These are phyloP conservation scores for Sphaceloma murrayae DNA, from an alignment of 2,329 filamentous ascomycete species.

Conservation along the genomic window DNA sequence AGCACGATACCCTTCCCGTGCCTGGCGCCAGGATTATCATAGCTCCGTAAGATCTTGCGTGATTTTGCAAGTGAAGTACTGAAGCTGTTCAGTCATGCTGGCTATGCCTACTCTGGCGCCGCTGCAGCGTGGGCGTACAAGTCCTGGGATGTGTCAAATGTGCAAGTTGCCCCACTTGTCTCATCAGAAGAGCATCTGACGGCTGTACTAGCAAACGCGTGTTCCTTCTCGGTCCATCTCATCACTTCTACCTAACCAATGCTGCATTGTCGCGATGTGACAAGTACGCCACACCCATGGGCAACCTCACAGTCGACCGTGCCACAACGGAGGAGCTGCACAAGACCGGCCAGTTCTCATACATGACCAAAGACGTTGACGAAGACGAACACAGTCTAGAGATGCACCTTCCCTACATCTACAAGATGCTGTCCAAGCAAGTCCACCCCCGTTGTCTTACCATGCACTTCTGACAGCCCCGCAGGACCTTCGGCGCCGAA, in stretches of 20 bases:
- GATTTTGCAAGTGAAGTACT: no score
- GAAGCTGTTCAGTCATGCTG: constrained; percentile 67
- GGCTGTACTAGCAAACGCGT: constrained; percentile 58
- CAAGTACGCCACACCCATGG: constrained; percentile 65
- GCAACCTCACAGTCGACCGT: constrained; percentile 57
- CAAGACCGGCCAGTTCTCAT: constrained; percentile 47
- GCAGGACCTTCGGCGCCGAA: constrained; percentile 30
- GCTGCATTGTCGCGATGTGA: constrained; percentile 67
- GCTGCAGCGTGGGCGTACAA: constrained; percentile 95
- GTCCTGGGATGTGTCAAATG: constrained; percentile 67
- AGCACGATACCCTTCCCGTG: constrained; percentile 49
- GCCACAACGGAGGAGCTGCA: constrained; percentile 45
- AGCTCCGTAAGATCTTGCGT: constrained; percentile 81
- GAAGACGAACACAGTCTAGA: constrained; percentile 86
- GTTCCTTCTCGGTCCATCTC: constrained; percentile 87
- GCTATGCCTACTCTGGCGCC: constrained; percentile 82
- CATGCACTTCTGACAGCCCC: not conserved
- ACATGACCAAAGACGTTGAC: constrained; percentile 59
- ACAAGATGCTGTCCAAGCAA: constrained; percentile 57
- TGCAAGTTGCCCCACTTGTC: constrained; percentile 34
- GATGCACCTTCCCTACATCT: constrained; percentile 92
- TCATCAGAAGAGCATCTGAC: not conserved
- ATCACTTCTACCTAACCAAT: constrained; percentile 69
- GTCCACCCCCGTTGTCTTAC: not conserved
- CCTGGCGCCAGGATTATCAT: constrained; percentile 74